These are phyloP conservation scores for Monosporozyma aquatica DNA, from an alignment of 805 yeast species.

Conservation along the genomic window DNA sequence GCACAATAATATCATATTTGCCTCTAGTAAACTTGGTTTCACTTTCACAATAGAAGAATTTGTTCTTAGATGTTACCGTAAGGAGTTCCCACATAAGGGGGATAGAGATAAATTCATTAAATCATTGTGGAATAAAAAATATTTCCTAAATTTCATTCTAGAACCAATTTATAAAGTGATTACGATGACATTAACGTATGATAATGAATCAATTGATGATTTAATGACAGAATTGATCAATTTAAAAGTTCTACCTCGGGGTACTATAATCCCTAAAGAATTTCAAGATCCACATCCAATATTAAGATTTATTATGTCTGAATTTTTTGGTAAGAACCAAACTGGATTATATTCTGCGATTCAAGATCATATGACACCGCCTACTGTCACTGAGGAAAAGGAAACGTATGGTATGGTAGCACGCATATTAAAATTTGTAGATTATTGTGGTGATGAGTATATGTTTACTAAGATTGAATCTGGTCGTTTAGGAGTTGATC, in stretches of 20 bases:
- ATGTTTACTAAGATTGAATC: constrained; percentile 48
- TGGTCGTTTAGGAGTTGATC: constrained; percentile 47
- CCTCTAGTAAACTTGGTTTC: constrained; percentile 54
- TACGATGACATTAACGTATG: constrained; percentile 44
- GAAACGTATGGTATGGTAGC: constrained; percentile 25
- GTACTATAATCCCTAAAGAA: background rate
- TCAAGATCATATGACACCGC: background rate
- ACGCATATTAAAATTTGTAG: constrained; percentile 49
- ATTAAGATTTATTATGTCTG: constrained; percentile 43
- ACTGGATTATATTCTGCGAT: constrained; percentile 43
- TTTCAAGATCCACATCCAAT: constrained; percentile 47
- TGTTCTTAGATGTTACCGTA: constrained; percentile 40
- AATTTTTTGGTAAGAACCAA: constrained; percentile 42
- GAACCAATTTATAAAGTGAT: constrained; percentile 75
- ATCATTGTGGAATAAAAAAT: constrained; percentile 60
- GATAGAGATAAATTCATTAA: constrained; percentile 37
- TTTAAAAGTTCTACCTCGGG: background rate
- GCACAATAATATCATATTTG: constrained; percentile 60
- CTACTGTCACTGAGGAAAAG: background rate
- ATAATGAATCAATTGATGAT: no score
- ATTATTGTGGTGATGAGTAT: constrained; percentile 47
- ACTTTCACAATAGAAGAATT: constrained; percentile 63
- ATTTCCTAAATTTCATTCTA: constrained; percentile 54
- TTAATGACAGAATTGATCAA: background rate
- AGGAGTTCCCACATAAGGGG: constrained; percentile 23